These are phyloP conservation scores for Fomitopsis pulvina DNA, from an alignment of 768 basidiomycete genomes.

Conservation along the genomic window DNA sequence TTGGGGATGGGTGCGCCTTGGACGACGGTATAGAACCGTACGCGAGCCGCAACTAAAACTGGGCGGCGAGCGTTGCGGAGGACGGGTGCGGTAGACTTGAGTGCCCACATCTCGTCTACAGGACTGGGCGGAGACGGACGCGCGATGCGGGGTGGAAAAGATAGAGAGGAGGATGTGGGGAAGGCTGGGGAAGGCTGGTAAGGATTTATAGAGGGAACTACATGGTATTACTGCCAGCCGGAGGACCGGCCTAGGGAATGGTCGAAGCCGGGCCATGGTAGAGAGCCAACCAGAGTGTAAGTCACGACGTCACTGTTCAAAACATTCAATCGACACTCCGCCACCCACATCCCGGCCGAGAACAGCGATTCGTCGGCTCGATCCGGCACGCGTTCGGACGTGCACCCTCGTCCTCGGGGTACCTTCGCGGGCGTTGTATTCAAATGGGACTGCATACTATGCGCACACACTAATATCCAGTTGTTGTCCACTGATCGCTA, in stretches of 20 bases:
- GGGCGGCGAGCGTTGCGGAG: slow-evolving; percentile 14
- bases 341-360: not conserved
- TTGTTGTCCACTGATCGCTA: not conserved
- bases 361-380: no score
- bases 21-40: slow-evolving; percentile 21
- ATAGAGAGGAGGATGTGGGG: not conserved
- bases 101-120: slow-evolving; percentile 11
- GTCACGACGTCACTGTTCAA: not conserved
- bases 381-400: no score
- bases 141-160: not conserved
- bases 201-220: not conserved
- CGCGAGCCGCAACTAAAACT: slow-evolving; percentile 12
- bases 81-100: slow-evolving; percentile 11
- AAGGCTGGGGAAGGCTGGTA: no score
- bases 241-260: not conserved
- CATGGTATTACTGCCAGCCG: not conserved
- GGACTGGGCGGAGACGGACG: not conserved
- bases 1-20: slow-evolving; percentile 24
- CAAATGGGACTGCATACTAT: no score
- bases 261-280: not conserved
- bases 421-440: no score
- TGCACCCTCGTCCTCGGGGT: no score
- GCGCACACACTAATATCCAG: no score
- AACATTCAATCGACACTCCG: not conserved
- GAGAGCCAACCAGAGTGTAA: not conserved